phyloP scores from a whole-genome alignment of 345 rosid genomes.

The Salix arbutifolia region DNA sequence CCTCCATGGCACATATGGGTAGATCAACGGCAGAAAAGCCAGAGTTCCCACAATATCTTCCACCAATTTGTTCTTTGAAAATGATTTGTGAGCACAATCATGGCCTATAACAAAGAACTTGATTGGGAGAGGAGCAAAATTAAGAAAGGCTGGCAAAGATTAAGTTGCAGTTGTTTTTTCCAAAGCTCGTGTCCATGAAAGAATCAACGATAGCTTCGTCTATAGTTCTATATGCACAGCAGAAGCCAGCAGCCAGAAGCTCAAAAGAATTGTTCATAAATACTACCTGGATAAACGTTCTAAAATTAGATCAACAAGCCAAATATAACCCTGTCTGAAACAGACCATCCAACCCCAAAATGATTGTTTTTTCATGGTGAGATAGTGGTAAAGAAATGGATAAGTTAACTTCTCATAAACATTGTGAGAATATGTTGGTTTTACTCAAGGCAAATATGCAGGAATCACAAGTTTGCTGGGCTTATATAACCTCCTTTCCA shows the following conservation, averaged over 20 bases:
- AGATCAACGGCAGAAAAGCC: slow-evolving; percentile 79
- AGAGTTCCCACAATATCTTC: slow-evolving; percentile 95
- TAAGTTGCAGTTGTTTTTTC: not conserved
- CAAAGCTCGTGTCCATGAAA: not conserved
- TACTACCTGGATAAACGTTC: not conserved
- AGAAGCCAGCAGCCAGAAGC: not conserved
- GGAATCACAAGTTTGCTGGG: not conserved
- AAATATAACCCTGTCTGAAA: not conserved
- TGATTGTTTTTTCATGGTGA: not conserved
- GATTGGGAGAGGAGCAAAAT: slow-evolving; percentile 18
- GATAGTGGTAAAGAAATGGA: not conserved
- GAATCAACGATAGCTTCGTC: not conserved
- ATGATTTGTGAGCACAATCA: slow-evolving; percentile 95
- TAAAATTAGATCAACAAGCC: not conserved
- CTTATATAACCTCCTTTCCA: not conserved
- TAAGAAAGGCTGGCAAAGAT: slow-evolving; percentile 17
- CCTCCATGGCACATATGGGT: slow-evolving; percentile 96
- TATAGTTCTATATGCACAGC: not conserved
- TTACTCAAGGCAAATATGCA: not conserved
- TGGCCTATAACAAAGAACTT: slow-evolving; percentile 99
- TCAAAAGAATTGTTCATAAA: not conserved
- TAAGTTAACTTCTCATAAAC: not conserved
- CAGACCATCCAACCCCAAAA: not conserved
- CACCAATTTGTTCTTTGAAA: slow-evolving; percentile 77
- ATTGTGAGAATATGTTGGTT: not conserved